Base-by-base conservation (phyloP, 495 filamentous ascomycete species). In the Aspergillus kassunensis region DNA sequence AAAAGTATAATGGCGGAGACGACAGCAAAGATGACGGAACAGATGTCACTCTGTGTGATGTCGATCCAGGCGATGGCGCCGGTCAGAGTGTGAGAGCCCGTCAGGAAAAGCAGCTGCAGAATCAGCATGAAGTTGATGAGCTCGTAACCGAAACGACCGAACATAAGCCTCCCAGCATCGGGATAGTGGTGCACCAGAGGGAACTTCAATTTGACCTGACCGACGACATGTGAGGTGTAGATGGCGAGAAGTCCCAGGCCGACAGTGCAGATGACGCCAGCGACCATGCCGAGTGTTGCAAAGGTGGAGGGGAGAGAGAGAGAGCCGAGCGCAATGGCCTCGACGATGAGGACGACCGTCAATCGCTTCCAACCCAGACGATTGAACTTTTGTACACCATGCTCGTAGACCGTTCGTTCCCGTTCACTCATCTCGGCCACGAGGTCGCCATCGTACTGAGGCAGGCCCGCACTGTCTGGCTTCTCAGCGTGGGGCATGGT, bases 211-310 rank as follows among this genome's bases (percentile, higher is more conserved):
- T 87, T 87, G 54, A 90, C 80, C 65, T 87, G 84, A 25, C 82
- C 85, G 53, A 89, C 73, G 27, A 88, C 73, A 50, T 83, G 84
- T 59, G 82, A 82, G 37, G 83, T 86, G 65, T 89, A 90, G 51
- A 83, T 81, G 45, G 86, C 82, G 19, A 86, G 51, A 13, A 87
- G 51, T 13, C 86, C 86, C 13, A 87, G 54, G 27, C 68, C 62
- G 30, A 86, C 54, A 9, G 78, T 75, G 41, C 79, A 67, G 49
- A 86, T 72, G 31, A 75, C 63, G 30, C 67, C 67, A 12, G 67
- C 55, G 13, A 86, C 77, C 79, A 86, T 83, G n/a, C 82, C 82
- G 4, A 86, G 65, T 8, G 74, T 73, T 4, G 82, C 80, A 47
- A 84, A 83, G 23, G 76, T 75, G 11, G 64, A 62, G 1, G 82